Evolutionary conservation across 228 moss, liverwort and hornwort species (phyloP).

Genomic region (Sphagnum magellanicum): DNA sequence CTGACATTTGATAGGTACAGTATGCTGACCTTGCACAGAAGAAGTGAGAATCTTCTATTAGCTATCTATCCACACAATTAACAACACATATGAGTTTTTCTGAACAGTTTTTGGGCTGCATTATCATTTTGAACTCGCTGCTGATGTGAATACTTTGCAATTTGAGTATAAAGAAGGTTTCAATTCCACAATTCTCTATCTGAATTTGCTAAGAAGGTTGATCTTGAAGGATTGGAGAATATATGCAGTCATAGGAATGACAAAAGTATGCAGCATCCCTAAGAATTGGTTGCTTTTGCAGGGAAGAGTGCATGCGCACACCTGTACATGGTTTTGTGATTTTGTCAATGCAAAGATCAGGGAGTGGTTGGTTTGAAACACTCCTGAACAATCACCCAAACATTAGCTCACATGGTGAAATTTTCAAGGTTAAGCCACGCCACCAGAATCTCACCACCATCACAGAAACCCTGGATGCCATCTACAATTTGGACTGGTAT

Average conservation of each 20-base stretch:
- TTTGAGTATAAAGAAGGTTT: not conserved
- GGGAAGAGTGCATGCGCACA: slow-evolving; percentile 46
- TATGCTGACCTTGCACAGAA: not conserved
- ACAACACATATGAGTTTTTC: too few relatives aligned
- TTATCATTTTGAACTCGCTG: not conserved
- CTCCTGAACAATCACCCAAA: slow-evolving; percentile 56
- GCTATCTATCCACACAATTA: not conserved
- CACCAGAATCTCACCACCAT: slow-evolving; percentile 42
- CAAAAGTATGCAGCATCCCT: not conserved
- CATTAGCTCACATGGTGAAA: slow-evolving; percentile 56
- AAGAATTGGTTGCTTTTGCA: slow-evolving; percentile 10
- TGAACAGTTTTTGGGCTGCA: too few relatives aligned
- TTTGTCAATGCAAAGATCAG: slow-evolving; percentile 63
- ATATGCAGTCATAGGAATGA: not conserved
- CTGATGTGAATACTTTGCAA: not conserved
- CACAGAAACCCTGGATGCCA: slow-evolving; percentile 24
- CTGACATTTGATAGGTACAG: slow-evolving; percentile 27
- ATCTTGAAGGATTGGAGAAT: not conserved
- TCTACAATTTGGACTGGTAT: slow-evolving; percentile 47
- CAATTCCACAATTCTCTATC: not conserved
- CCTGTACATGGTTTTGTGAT: slow-evolving; percentile 49
- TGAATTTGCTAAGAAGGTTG: not conserved
- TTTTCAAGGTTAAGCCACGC: slow-evolving; percentile 31
- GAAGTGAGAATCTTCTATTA: not conserved
- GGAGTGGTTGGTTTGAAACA: slow-evolving; percentile 63